Conservation (phyloP, 495 filamentous ascomycete species). For the Penicillium manginii region DNA sequence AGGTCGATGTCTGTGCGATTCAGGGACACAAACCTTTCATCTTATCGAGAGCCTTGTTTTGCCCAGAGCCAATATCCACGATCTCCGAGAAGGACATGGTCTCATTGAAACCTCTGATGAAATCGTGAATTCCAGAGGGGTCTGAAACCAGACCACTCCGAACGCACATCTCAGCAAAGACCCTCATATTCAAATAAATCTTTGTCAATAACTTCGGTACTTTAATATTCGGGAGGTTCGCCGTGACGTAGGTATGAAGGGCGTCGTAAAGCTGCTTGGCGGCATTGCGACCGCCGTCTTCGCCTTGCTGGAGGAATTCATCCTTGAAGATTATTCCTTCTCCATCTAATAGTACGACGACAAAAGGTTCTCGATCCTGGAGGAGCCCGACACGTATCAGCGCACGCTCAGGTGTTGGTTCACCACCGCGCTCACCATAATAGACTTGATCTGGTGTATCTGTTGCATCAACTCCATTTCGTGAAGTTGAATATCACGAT, state of each 20-base stretch:
- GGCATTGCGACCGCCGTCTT: conserved; percentile 72
- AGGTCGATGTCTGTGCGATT: not conserved
- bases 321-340: conserved; percentile 79
- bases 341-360: conserved; percentile 76
- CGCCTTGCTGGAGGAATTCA: conserved; percentile 61
- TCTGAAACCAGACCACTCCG: conserved; percentile 58
- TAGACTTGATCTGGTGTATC: conserved; percentile 50
- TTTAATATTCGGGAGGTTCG: conserved; percentile 49
- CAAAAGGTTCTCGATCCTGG: conserved; percentile 75
- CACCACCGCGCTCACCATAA: conserved; percentile 47
- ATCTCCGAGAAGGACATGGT: conserved; percentile 72
- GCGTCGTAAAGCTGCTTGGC: conserved; percentile 62
- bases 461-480: conserved; percentile 58
- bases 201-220: conserved; percentile 66
- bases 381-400: conserved; percentile 29
- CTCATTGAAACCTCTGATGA: conserved; percentile 77
- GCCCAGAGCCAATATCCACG: conserved; percentile 71
- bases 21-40: conserved; percentile 61
- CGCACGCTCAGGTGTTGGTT: conserved; percentile 7
- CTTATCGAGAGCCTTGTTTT: conserved; percentile 73
- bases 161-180: conserved; percentile 62
- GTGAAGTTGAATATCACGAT: conserved; percentile 56
- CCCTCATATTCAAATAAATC: conserved; percentile 70
- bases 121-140: conserved; percentile 61
- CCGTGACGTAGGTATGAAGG: conserved; percentile 51